A percentile compares a stretch with the other conserved stretches of the same genome.
These are phyloP conservation scores for Geotrichum klebahnii DNA, from an alignment of 1,139 yeast genomes.

Conservation along the genomic window DNA sequence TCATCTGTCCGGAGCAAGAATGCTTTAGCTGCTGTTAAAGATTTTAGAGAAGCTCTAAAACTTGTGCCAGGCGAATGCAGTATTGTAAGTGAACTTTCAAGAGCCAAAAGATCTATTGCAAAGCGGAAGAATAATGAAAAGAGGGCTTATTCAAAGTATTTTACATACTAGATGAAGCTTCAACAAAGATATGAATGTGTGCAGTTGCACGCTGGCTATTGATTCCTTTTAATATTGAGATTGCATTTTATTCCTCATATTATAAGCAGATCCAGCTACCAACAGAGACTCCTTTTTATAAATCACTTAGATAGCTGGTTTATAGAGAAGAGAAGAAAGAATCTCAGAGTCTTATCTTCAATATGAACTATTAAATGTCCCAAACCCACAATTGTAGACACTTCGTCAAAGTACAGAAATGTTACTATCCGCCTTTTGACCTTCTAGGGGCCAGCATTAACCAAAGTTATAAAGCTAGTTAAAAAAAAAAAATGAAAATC, in stretches of 20 bases:
- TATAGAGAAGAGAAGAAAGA: no score
- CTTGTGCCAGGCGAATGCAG: constrained; percentile 73
- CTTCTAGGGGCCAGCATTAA: no score
- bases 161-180: constrained; percentile 33
- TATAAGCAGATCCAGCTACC: not conserved
- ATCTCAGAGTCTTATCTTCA: no score
- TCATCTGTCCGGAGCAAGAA: constrained; percentile 64
- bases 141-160: constrained; percentile 82
- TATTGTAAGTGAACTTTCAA: constrained; percentile 60
- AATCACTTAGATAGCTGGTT: no score
- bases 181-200: not conserved
- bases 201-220: not conserved
- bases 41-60: constrained; percentile 62
- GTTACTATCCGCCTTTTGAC: no score
- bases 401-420: no score
- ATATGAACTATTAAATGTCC: no score
- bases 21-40: constrained; percentile 65
- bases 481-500: no score
- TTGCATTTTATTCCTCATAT: no score
- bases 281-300: not conserved
- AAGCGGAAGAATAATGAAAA: constrained; percentile 65
- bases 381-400: no score
- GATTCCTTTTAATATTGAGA: no score
- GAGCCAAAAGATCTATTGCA: constrained; percentile 53
- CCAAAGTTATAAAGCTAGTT: no score